Base-by-base conservation (phyloP, 345 rosid species). In the Sisymbrium altissimum region DNA sequence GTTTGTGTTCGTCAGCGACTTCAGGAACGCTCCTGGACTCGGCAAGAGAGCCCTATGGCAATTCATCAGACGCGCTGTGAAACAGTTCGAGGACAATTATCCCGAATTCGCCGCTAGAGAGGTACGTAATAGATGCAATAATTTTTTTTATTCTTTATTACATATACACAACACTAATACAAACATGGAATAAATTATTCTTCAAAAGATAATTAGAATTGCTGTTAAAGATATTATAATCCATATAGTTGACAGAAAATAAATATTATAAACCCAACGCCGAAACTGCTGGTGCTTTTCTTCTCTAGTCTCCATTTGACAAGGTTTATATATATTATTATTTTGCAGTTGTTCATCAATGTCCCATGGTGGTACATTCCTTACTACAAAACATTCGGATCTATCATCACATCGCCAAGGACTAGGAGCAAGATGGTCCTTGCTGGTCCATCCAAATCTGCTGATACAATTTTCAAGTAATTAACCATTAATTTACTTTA, bases 351-450 rank as follows among this genome's bases (percentile, higher is more conserved):
- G 70, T 89, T 91, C 71, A 86, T 94, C 80, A 94, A 94, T 78
- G 98, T 94, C 13, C 97, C 97, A 9, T 94, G 98, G 98, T 94
- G 98, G 98, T 89, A 94, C 79, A 79, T 91, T 61, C 96, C 96
- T 3, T 91, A 85, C 75, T 81, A 91, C 75, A 83, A 77, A 15
- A 83, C 90, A 88, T 83, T 94, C 35, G 88, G 86, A 72, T 92
- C 97, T 5, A 91, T 94, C 53, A 55, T 76, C 75, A 74, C 92
- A 74, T 91, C 98, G 0, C 96, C 90, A 38, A 91, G 97, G 84
- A 91, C 98, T 23, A 91, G 88, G 75, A 91, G 93, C 87, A 94
- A 94, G 84, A 89, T 91, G 80, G 93, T 94, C 14, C 88, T 87
- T 75, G 90, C 91, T 7, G 82, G 98, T 68, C 95, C 95, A 62